Evolutionary conservation across 1,284 basidiomycete species (phyloP).

Genomic region (Austropuccinia psidii): DNA sequence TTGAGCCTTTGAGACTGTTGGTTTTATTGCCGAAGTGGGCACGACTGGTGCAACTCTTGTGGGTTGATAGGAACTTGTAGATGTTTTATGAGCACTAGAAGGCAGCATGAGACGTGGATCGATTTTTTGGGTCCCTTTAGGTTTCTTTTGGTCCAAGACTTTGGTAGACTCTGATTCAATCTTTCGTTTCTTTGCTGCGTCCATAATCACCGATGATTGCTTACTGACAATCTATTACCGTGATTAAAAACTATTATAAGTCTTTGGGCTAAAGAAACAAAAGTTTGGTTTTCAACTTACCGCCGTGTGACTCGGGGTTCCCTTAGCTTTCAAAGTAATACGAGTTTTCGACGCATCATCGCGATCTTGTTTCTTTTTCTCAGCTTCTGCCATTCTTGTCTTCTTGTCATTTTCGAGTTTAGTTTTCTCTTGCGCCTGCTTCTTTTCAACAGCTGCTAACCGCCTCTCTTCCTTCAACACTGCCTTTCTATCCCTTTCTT

Average conservation of each 20-base stretch:
- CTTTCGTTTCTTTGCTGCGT: slow-evolving; percentile 33
- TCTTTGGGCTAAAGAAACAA: too few species aligned
- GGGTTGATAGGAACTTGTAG: slow-evolving; percentile 9
- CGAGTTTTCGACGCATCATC: slow-evolving; percentile 18
- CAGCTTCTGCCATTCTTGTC: slow-evolving; percentile 55
- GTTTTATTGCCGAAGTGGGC: slow-evolving; percentile 15
- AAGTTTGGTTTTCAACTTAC: not conserved
- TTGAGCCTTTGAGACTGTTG: not conserved
- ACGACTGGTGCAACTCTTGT: slow-evolving; percentile 1
- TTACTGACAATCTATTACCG: not conserved
- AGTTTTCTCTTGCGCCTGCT: slow-evolving; percentile 62
- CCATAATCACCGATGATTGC: slow-evolving; percentile 10
- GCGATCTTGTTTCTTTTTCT: slow-evolving; percentile 44
- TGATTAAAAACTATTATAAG: not conserved
- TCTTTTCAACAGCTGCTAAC: slow-evolving; percentile 54
- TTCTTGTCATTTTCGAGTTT: slow-evolving; percentile 60
- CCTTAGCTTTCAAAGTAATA: slow-evolving; percentile 19
- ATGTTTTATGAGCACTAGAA: slow-evolving; percentile 18
- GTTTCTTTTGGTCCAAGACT: slow-evolving; percentile 20
- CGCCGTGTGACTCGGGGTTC: slow-evolving; percentile 6
- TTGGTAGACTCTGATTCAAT: slow-evolving; percentile 22
- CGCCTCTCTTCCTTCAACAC: slow-evolving; percentile 64
- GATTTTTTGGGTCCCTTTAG: not conserved
- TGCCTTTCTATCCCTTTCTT: slow-evolving; percentile 69
- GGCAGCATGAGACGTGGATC: not conserved